Base-by-base conservation (phyloP, 2,329 filamentous ascomycete species). In the Neopestalotiopsis rosae region DNA sequence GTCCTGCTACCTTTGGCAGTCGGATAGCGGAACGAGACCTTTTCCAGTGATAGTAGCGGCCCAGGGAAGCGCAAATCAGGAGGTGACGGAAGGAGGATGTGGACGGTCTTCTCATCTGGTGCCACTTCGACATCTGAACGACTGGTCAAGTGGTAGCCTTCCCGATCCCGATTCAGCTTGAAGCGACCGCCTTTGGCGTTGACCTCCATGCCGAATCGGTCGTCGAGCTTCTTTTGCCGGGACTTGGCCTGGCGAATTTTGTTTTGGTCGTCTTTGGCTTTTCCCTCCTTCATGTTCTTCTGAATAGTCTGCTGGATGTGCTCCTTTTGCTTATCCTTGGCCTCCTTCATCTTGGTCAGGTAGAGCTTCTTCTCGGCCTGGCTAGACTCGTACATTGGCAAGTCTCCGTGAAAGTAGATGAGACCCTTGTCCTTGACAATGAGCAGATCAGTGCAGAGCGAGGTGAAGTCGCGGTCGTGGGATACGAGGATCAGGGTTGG, bases 201-300 rank as follows among this genome's bases (percentile, higher is more conserved):
- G 56, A 94, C 91, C 75, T 95, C 87, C 74, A 97, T 79, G 0
- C 94, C 94, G 89, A 90, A 92, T 5, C 93, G 86, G 67, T 96
- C 91, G 68, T 97, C 93, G 1, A 97, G 85, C 77, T 94, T 95
- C 83, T 94, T 95, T 81, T 95, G 92, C 0, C 93, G 86, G 4
- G 91, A 93, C 71, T 94, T 95, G 4, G 93, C 94, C 82, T 95
- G 92, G n/a, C 92, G 90, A 2, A 97, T 85, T 77, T 94, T 95
- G 77, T 95, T 95, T 73, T 94, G 91, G 75, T 97, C 94, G 38
- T 94, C 92, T 32, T 91, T 91, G 62, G 90, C 90, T 77, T 91
- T 92, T 6, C 93, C 94, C 24, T 91, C 88, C 72, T 91, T 91
- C 75, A 94, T 87, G 72, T 93, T 95, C 69, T 91, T 88, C 24